Evolutionary conservation across 2,329 filamentous ascomycete species (phyloP).

Genomic region (Fusarium virguliforme): DNA sequence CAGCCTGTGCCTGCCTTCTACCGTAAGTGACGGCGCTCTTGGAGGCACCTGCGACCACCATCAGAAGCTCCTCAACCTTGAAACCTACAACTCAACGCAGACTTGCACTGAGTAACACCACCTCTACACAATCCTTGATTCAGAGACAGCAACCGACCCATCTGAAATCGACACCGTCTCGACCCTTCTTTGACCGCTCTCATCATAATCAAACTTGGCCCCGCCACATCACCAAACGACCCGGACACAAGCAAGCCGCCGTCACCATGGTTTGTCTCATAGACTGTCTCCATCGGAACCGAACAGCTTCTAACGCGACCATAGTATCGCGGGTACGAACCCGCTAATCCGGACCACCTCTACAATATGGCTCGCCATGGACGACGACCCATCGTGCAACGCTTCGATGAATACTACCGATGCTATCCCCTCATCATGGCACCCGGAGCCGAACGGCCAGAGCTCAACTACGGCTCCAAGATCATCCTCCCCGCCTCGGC

Average conservation of each 20-base stretch:
- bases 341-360: constrained; percentile 65
- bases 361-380: constrained; percentile 65
- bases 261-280: constrained; percentile 43
- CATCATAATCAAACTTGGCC: constrained; percentile 15
- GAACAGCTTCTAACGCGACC: constrained; percentile 13
- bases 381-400: constrained; percentile 72
- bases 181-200: constrained; percentile 40
- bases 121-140: background rate
- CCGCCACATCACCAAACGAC: constrained; percentile 27
- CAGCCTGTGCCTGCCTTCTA: constrained; percentile 24
- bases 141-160: background rate
- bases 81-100: constrained; percentile 10
- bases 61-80: constrained; percentile 31
- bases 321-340: constrained; percentile 62
- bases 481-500: constrained; percentile 97
- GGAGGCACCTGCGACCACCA: constrained; percentile 33
- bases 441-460: constrained; percentile 87
- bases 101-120: background rate
- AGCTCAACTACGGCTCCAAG: constrained; percentile 97
- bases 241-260: constrained; percentile 17
- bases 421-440: constrained; percentile 98
- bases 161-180: background rate
- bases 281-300: background rate
- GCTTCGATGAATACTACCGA: constrained; percentile 98
- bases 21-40: constrained; percentile 15